phyloP scores from a whole-genome alignment of 139 green algal species.

The Asterochloris sp. region DNA sequence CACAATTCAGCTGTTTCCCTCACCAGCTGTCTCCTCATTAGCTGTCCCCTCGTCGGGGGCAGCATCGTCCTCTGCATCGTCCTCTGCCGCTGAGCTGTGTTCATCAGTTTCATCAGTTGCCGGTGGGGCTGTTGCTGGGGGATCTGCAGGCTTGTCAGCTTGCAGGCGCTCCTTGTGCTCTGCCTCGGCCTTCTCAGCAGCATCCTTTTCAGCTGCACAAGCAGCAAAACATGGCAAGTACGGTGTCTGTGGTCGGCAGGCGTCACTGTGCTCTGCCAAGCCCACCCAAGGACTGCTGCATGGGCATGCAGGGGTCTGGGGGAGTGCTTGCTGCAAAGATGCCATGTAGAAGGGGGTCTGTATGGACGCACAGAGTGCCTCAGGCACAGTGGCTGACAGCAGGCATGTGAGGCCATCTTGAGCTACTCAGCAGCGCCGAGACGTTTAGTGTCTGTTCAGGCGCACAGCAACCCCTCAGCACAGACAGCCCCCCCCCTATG shows the following conservation, averaged over 20 bases:
- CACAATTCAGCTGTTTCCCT: neutral
- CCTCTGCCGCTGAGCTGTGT: neutral
- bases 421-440: no score
- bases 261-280: neutral
- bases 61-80: slow-evolving; percentile 1
- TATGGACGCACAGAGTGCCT: neutral
- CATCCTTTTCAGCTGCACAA: slow-evolving; percentile 15
- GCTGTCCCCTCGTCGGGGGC: neutral
- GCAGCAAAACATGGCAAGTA: neutral
- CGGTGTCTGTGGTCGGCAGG: neutral
- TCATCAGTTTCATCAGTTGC: neutral
- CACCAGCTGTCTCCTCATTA: neutral
- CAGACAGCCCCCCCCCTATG: no score
- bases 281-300: neutral
- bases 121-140: neutral
- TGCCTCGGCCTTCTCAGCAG: slow-evolving; percentile 12
- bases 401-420: no score
- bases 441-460: no score
- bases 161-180: slow-evolving; percentile 27
- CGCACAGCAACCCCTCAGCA: no score
- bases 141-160: slow-evolving; percentile 6
- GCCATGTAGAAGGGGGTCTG: neutral
- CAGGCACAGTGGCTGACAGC: neutral
- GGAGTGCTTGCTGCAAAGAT: neutral
- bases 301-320: neutral